Conservation (phyloP, 2,329 filamentous ascomycete species). For the Thielaviopsis cerberus region DNA sequence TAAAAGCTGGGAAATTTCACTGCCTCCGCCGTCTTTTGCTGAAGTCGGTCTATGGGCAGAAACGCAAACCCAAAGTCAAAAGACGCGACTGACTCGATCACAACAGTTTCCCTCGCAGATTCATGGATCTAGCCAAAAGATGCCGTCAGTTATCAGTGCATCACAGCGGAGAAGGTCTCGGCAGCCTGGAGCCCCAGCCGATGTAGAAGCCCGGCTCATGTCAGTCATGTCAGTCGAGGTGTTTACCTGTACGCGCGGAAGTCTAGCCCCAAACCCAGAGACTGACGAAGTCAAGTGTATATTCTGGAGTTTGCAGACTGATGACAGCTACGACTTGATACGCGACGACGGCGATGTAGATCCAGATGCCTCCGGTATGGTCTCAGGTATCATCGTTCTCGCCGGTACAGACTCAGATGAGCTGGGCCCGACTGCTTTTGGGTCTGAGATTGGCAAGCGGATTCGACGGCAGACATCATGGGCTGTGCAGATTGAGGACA, state of each 20-base stretch:
- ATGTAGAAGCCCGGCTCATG: constrained; percentile 84
- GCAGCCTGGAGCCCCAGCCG: constrained; percentile 38
- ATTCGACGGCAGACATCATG: constrained; percentile 37
- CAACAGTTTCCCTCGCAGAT: constrained; percentile 51
- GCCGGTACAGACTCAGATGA: constrained; percentile 25
- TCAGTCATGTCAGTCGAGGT: constrained; percentile 87
- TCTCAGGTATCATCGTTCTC: constrained; percentile 55
- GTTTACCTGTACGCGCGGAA: constrained; percentile 71
- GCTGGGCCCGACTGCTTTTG: constrained; percentile 13
- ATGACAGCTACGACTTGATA: constrained; percentile 28
- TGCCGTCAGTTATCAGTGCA: constrained; percentile 55
- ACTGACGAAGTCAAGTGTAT: constrained; percentile 75
- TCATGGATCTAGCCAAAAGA: constrained; percentile 68
- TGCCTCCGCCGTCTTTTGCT: constrained; percentile 46
- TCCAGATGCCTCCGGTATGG: constrained; percentile 14
- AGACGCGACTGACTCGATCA: background rate
- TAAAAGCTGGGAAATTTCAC: constrained; percentile 58
- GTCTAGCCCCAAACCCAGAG: constrained; percentile 70
- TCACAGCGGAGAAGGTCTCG: constrained; percentile 51
- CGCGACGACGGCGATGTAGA: constrained; percentile 19
- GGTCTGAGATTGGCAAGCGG: constrained; percentile 37
- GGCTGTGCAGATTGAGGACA: constrained; percentile 48
- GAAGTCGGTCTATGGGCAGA: constrained; percentile 48
- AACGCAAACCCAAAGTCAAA: background rate
- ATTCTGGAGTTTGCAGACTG: constrained; percentile 76